Evolutionary conservation across 139 green algal genomes (phyloP).

Genomic region (Chlamydomonas sphaeroides): DNA sequence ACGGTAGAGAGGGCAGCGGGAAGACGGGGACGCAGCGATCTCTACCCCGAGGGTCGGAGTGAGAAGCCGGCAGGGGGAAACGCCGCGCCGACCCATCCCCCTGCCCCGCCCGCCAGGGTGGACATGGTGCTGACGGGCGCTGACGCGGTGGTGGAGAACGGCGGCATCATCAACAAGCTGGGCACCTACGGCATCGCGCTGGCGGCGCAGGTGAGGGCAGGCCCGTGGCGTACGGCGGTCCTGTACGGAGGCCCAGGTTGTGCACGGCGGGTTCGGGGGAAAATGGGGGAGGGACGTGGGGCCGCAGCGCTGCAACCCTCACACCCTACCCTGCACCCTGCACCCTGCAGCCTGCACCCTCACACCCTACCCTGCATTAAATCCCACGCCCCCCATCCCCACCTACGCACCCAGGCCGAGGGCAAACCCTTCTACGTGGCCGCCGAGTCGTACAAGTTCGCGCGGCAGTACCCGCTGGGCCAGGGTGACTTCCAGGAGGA

Average conservation of each 20-base stretch:
- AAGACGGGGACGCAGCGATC: not conserved
- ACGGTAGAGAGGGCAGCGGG: not conserved
- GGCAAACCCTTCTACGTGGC: slow-evolving; percentile 94
- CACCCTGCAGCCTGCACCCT: too few species aligned
- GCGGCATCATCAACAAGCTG: slow-evolving; percentile 97
- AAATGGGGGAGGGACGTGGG: too few species aligned
- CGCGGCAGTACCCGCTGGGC: slow-evolving; percentile 59
- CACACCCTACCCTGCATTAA: too few species aligned
- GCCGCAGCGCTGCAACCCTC: too few species aligned
- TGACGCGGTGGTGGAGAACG: slow-evolving; percentile 95
- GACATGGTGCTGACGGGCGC: slow-evolving; percentile 94
- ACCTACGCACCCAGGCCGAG: slow-evolving; percentile 70
- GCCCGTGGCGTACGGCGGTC: too few species aligned
- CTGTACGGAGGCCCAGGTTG: too few species aligned
- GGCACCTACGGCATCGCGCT: slow-evolving; percentile 77
- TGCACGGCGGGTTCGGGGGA: too few species aligned
- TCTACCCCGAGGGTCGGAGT: too few species aligned
- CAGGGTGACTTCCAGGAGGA: slow-evolving; percentile 83
- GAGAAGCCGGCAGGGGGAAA: too few species aligned
- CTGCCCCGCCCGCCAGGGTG: slow-evolving; percentile 56
- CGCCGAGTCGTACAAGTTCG: slow-evolving; percentile 96
- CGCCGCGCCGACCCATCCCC: too few species aligned
- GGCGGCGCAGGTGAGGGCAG: slow-evolving; percentile 28
- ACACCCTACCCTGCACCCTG: too few species aligned
- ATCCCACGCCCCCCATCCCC: not conserved